phyloP scores from a whole-genome alignment of 139 green algal genomes.

The Pleodorina starrii region DNA sequence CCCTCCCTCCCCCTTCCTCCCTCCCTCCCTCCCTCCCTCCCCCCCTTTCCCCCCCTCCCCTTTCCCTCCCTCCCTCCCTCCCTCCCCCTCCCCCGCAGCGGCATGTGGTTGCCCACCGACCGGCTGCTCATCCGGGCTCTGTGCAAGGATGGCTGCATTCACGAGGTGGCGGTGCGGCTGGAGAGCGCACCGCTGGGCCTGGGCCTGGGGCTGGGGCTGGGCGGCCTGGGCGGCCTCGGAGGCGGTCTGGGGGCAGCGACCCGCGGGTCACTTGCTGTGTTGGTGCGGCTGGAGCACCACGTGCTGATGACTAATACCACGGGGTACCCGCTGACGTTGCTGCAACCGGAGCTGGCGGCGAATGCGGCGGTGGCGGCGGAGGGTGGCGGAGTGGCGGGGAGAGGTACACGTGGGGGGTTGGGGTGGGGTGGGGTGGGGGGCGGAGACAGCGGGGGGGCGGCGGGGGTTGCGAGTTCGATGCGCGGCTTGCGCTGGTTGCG shows the following conservation, averaged over 20 bases:
- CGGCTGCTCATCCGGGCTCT: conserved; percentile 35
- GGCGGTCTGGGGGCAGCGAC: background rate
- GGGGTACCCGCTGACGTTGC: conserved; percentile 76
- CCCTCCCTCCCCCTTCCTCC: too few relatives aligned
- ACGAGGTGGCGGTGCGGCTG: conserved; percentile 74
- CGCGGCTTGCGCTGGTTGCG: too few relatives aligned
- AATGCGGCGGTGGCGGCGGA: background rate
- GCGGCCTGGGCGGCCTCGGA: background rate
- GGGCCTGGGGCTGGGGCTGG: background rate
- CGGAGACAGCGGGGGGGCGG: too few relatives aligned
- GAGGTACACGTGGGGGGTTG: too few relatives aligned
- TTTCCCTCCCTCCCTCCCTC: background rate
- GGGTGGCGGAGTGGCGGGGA: too few relatives aligned
- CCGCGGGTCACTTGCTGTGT: background rate
- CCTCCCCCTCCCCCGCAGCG: background rate
- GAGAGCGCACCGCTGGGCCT: conserved; percentile 49
- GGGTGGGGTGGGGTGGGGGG: too few relatives aligned
- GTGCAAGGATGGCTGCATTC: conserved; percentile 57
- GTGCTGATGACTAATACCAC: conserved; percentile 84
- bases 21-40: too few relatives aligned
- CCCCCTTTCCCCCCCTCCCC: too few relatives aligned
- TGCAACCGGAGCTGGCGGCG: conserved; percentile 68
- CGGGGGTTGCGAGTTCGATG: too few relatives aligned
- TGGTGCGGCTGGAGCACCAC: conserved; percentile 74
- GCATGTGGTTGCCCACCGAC: background rate